Base-by-base conservation (phyloP, 148 eudicot species). In the Amaranthus palmeri region DNA sequence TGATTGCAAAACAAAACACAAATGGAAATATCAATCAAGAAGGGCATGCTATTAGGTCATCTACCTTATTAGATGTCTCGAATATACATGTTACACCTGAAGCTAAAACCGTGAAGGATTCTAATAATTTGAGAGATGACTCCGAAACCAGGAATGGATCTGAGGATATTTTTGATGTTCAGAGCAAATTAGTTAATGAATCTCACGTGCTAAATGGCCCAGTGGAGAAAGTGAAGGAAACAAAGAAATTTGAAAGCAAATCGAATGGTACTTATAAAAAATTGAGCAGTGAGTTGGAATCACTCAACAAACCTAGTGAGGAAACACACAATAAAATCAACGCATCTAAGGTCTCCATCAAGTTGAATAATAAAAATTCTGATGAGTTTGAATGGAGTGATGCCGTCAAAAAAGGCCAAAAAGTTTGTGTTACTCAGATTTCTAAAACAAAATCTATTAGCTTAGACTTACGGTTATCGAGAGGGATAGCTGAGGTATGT, bases 401-500 rank as follows among this genome's bases (percentile, higher is more conserved):
- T 60, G 86, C 74, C 71, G 76, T 81, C 77, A 89, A 83, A 82
- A 89, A 77, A 77, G 85, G 78, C 80, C 88, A 84, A 59, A 91
- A 85, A 79, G 83, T 84, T 72, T 81, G 86, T 74, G 87, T 84
- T 77, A 76, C 88, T 75, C 85, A 91, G 77, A 81, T 90, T 81
- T 86, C 97, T 12, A 91, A 87, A 81, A 78, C 92, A 70, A 91
- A 84, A 80, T 89, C 98, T 51, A 88, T 95, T 83, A 91, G 82
- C 75, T 87, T 95, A 71, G 98, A 95, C 82, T 80, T 91, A 42
- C 96, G 98, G 61, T 82, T 95, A 72, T 91, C 98, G 40, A 88
- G 93, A 81, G 98, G 98, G 75, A 91, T 95, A 73, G 90, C 98
- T 45, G 86, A 88, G 93, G 98, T 93, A 77, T 72, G 80, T 72